phyloP scores from a whole-genome alignment of 1,139 yeast species.

The Zygosaccharomyces sapae region DNA sequence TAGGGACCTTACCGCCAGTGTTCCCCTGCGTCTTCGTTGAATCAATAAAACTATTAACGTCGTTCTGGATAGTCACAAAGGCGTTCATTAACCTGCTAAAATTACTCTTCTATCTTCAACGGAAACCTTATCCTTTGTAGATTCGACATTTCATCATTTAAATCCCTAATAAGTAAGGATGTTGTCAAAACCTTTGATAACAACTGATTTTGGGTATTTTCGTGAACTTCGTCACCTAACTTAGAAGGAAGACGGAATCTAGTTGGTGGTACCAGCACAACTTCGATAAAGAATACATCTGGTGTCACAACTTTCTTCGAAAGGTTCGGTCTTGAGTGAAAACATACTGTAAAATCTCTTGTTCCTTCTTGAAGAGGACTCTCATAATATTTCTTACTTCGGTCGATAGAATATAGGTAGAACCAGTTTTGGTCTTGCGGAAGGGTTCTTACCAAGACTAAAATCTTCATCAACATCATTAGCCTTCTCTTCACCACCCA shows the following conservation, averaged over 20 bases:
- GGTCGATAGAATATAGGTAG: slow-evolving; percentile 80
- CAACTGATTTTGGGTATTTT: slow-evolving; percentile 87
- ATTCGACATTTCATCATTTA: slow-evolving; percentile 70
- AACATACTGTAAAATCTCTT: slow-evolving; percentile 52
- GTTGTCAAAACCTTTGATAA: slow-evolving; percentile 76
- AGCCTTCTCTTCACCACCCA: slow-evolving; percentile 28
- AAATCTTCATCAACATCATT: slow-evolving; percentile 34
- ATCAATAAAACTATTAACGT: slow-evolving; percentile 90
- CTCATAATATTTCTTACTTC: slow-evolving; percentile 79
- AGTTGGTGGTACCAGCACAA: slow-evolving; percentile 91
- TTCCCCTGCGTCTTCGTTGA: slow-evolving; percentile 78
- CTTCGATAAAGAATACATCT: slow-evolving; percentile 87
- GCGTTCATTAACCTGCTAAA: slow-evolving; percentile 89
- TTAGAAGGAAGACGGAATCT: slow-evolving; percentile 96
- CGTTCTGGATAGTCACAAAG: slow-evolving; percentile 90
- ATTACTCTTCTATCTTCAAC: slow-evolving; percentile 68
- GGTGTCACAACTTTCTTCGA: slow-evolving; percentile 52
- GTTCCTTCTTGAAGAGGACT: slow-evolving; percentile 71
- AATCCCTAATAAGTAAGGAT: slow-evolving; percentile 75
- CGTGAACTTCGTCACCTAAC: slow-evolving; percentile 93
- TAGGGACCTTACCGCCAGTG: slow-evolving; percentile 62
- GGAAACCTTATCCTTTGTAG: slow-evolving; percentile 60
- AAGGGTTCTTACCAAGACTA: slow-evolving; percentile 36
- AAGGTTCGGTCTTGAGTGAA: slow-evolving; percentile 70
- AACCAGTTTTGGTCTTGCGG: slow-evolving; percentile 59